Conservation (phyloP, 2,329 filamentous ascomycete species). For the Zasmidium angulare region DNA sequence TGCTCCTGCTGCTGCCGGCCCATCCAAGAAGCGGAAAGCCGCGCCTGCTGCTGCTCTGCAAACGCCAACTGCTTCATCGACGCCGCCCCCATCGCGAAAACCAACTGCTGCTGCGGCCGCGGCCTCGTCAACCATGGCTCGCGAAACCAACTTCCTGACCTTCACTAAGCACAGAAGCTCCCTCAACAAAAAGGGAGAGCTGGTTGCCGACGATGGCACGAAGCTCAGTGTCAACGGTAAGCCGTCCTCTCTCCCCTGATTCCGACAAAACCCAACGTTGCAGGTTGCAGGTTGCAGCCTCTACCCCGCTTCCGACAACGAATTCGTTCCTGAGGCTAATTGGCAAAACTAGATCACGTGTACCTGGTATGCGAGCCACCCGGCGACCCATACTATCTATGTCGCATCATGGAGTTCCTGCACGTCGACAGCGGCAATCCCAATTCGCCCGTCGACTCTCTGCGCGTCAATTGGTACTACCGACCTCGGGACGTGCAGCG, state of each 20-base stretch:
- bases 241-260: constrained; percentile 34
- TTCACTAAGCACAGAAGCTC: constrained; percentile 72
- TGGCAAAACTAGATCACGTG: constrained; percentile 66
- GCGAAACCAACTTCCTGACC: constrained; percentile 82
- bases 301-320: constrained; percentile 22
- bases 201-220: constrained; percentile 89
- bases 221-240: constrained; percentile 81
- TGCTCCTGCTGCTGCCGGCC: constrained; percentile 45
- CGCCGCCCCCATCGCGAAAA: constrained; percentile 26
- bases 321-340: constrained; percentile 34
- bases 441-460: constrained; percentile 72
- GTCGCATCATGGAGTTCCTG: constrained; percentile 97
- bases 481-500: constrained; percentile 93
- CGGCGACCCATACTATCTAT: constrained; percentile 95
- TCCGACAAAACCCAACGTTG: constrained; percentile 10
- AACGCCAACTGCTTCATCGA: constrained; percentile 22
- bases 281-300: constrained; percentile 22
- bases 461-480: constrained; percentile 98
- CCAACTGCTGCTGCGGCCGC: constrained; percentile 39
- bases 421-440: constrained; percentile 71
- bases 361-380: constrained; percentile 97
- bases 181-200: constrained; percentile 68
- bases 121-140: constrained; percentile 40
- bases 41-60: constrained; percentile 41
- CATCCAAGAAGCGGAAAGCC: constrained; percentile 84